Evolutionary conservation across 2,329 filamentous ascomycete species (phyloP), one percentile per base, ranked within the genome.

Genomic region (Raffaelea arxii): DNA sequence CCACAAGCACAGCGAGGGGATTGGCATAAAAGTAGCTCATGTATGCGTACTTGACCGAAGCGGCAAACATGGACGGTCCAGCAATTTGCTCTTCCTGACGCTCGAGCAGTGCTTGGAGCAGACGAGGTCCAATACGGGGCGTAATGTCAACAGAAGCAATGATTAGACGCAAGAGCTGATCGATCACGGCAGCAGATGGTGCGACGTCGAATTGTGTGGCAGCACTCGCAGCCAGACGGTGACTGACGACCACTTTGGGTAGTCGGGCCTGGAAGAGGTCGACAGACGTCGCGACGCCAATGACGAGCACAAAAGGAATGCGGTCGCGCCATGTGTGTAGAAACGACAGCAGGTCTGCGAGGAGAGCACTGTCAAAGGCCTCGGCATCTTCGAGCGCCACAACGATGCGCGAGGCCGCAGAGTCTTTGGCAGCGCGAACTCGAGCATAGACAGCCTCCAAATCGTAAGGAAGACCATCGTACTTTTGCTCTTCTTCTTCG

Each of bases 21-120:
- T 89, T 91, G 35, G 83, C 84, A 55, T 87, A 91, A 58, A 86
- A 91, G 59, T 89, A 84, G 48, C 82, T 86, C 86, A 94, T 90
- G 58, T 89, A 88, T 1, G 82, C 79, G 63, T 91, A 92, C 76
- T 85, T 84, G 3, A 89, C 56, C 11, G 82, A 80, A 58, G 78
- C 78, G 41, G 82, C 71, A 58, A 91, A 86, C 9, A 78, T 76
- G 47, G 86, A 80, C 16, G 87, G 78, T 53, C 84, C 86, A 38
- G 85, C 82, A 7, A 88, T 78, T 57, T 91, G 84, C 54, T 90
- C 83, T 52, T 76, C 76, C 58, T 92, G 86, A 25, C 86, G 74
- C 50, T 84, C 80, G 19, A 90, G 66, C 51, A 88, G 70, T 55
- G 70, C 74, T 36, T 71, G 69, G 36, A 85, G 69, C 32, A 92